A percentile compares a stretch with the other conserved stretches of the same genome.
Evolutionary conservation across 768 basidiomycete genomes (phyloP).

Genomic region (Mycena sanguinolenta): DNA sequence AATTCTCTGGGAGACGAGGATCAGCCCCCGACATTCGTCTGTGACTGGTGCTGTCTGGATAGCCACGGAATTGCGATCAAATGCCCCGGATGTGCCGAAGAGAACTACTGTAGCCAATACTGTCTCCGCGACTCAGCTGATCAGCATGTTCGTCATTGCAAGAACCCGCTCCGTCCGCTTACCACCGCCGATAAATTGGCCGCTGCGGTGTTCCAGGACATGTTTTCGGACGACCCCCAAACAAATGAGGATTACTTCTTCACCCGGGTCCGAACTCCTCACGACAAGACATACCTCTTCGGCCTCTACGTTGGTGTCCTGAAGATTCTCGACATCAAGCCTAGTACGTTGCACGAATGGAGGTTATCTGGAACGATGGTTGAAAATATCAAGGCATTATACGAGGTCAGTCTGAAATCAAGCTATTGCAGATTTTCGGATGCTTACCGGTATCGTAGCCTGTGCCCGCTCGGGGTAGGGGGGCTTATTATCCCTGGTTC

Average conservation of each 20-base stretch:
- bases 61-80: background rate
- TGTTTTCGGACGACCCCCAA: slow-evolving; percentile 40
- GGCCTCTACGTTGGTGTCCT: slow-evolving; percentile 44
- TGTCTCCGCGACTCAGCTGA: slow-evolving; percentile 15
- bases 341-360: slow-evolving; percentile 44
- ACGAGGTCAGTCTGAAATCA: slow-evolving; percentile 18
- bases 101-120: slow-evolving; percentile 13
- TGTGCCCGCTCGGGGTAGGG: slow-evolving; percentile 18
- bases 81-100: slow-evolving; percentile 25
- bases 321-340: slow-evolving; percentile 19
- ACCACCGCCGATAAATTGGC: slow-evolving; percentile 42
- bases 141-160: slow-evolving; percentile 20
- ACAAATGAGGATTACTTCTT: slow-evolving; percentile 48
- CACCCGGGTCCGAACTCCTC: slow-evolving; percentile 16
- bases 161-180: slow-evolving; percentile 31
- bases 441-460: background rate
- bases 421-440: background rate
- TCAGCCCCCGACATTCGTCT: background rate
- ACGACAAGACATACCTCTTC: slow-evolving; percentile 35
- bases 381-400: slow-evolving; percentile 44
- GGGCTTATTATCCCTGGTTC: slow-evolving; percentile 47
- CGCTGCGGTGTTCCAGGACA: slow-evolving; percentile 34
- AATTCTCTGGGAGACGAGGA: no score
- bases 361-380: slow-evolving; percentile 39
- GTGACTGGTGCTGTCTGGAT: background rate